Conservation (phyloP, 2,329 filamentous ascomycete genomes). For the Trichophyton rubrum region DNA sequence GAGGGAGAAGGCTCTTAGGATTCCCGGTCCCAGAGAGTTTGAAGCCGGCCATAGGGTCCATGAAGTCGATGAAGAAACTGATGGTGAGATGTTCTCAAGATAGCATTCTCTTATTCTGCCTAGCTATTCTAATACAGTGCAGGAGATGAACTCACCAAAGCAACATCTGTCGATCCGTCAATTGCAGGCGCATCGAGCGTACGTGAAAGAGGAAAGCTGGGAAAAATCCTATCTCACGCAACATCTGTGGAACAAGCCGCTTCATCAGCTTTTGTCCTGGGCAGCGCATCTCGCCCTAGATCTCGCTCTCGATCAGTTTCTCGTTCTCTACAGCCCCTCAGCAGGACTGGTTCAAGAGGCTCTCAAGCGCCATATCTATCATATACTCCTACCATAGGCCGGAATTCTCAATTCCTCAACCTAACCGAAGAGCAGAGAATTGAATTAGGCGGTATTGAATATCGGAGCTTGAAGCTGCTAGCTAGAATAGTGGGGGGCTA, state of each 20-base stretch:
- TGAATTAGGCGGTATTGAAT: constrained; percentile 42
- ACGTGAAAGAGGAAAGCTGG: constrained; percentile 6
- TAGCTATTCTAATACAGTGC: background rate
- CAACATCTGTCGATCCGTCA: constrained; percentile 6
- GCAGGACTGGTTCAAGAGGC: constrained; percentile 8
- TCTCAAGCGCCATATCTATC: constrained; percentile 31
- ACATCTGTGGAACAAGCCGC: constrained; percentile 28
- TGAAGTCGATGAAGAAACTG: constrained; percentile 16
- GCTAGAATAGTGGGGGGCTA: constrained; percentile 39
- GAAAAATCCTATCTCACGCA: constrained; percentile 18
- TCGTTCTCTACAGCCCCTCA: constrained; percentile 6
- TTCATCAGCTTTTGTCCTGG: constrained; percentile 33
- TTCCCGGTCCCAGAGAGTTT: constrained; percentile 14
- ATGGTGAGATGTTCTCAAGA: background rate
- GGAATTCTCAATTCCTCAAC: constrained; percentile 38
- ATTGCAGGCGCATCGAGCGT: background rate
- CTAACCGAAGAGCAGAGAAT: constrained; percentile 32
- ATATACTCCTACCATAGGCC: constrained; percentile 33
- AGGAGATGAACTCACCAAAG: constrained; percentile 9
- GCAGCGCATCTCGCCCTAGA: constrained; percentile 12
- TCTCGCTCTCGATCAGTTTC: constrained; percentile 9
- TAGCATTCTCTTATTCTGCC: background rate
- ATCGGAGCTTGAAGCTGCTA: constrained; percentile 38
- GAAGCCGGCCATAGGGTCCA: constrained; percentile 16
- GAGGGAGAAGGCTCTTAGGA: constrained; percentile 10